phyloP scores from a whole-genome alignment of 371 early-diverging fungal species.

The Nematocida major region DNA sequence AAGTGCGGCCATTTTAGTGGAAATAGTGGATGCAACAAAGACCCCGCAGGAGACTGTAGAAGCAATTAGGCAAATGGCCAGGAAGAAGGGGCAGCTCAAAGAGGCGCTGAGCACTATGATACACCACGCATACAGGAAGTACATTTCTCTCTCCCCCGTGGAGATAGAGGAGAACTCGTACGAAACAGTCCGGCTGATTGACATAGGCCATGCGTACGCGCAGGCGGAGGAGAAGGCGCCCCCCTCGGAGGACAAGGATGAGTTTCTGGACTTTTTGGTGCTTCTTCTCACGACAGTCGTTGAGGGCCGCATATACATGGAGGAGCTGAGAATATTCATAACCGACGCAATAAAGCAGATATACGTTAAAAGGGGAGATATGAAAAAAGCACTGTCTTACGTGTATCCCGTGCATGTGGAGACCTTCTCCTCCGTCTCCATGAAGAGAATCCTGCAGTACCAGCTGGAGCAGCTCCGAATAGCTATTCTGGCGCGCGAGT shows the following conservation, averaged over 20 bases:
- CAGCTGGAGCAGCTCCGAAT: slow-evolving; percentile 62
- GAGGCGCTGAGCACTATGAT: slow-evolving; percentile 54
- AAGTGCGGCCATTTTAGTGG: slow-evolving; percentile 38
- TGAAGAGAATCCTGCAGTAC: slow-evolving; percentile 51
- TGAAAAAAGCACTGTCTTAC: slow-evolving; percentile 46
- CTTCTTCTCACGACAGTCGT: slow-evolving; percentile 54
- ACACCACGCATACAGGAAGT: slow-evolving; percentile 42
- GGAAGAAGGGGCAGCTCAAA: slow-evolving; percentile 58
- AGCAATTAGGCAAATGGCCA: slow-evolving; percentile 49
- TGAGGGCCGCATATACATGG: slow-evolving; percentile 63
- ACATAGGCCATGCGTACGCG: neutral
- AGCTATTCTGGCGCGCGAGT: slow-evolving; percentile 49
- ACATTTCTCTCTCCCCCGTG: neutral
- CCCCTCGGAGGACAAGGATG: neutral
- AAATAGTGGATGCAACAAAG: slow-evolving; percentile 50
- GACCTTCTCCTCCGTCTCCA: slow-evolving; percentile 61
- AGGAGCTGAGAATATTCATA: slow-evolving; percentile 59
- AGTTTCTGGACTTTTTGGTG: slow-evolving; percentile 43
- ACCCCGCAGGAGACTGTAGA: slow-evolving; percentile 50
- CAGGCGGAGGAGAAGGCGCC: neutral
- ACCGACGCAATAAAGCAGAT: slow-evolving; percentile 54
- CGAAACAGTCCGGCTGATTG: neutral
- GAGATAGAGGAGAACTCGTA: slow-evolving; percentile 13
- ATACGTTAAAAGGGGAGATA: slow-evolving; percentile 4
- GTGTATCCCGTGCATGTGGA: slow-evolving; percentile 62